These are phyloP conservation scores for Colletotrichum karsti DNA, from an alignment of 2,329 filamentous ascomycete species.

Conservation along the genomic window DNA sequence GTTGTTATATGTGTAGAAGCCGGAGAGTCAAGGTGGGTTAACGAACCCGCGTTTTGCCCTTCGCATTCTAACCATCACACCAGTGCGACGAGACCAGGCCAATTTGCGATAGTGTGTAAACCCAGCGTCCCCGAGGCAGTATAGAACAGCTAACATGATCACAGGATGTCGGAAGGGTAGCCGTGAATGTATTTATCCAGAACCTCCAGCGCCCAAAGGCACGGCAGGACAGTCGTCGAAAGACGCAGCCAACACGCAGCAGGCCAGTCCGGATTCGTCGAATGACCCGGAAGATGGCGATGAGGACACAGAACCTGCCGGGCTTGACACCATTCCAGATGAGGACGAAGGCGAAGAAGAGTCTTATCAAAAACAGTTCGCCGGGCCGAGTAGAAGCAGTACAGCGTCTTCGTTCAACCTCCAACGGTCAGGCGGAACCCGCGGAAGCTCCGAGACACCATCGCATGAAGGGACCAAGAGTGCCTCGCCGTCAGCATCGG, in stretches of 20 bases:
- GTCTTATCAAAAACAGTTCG: slow-evolving; percentile 26
- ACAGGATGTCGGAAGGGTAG: slow-evolving; percentile 90
- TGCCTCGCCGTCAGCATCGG: slow-evolving; percentile 62
- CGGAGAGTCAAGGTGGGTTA: slow-evolving; percentile 79
- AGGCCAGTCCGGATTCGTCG: slow-evolving; percentile 61
- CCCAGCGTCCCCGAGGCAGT: slow-evolving; percentile 23
- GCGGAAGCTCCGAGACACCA: slow-evolving; percentile 61
- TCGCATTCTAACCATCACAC: slow-evolving; percentile 23
- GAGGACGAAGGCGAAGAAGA: slow-evolving; percentile 54
- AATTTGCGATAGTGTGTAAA: slow-evolving; percentile 76
- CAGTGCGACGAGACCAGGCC: slow-evolving; percentile 93
- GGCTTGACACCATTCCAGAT: slow-evolving; percentile 63
- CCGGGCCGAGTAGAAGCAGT: slow-evolving; percentile 44
- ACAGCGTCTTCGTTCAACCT: slow-evolving; percentile 47
- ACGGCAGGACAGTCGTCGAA: slow-evolving; percentile 42
- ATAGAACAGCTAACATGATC: slow-evolving; percentile 34
- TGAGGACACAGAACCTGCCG: slow-evolving; percentile 43
- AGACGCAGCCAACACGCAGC: slow-evolving; percentile 46
- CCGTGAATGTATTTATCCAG: slow-evolving; percentile 90
- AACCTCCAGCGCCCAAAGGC: slow-evolving; percentile 61
- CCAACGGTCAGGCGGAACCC: slow-evolving; percentile 42
- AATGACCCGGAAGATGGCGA: slow-evolving; percentile 61
- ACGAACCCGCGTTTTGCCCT: neutral
- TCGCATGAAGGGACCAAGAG: slow-evolving; percentile 60
- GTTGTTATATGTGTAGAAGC: slow-evolving; percentile 90